Evolutionary conservation across 352 stramenopile species (phyloP).

Genomic region (Globisporangium cylindrosporum): DNA sequence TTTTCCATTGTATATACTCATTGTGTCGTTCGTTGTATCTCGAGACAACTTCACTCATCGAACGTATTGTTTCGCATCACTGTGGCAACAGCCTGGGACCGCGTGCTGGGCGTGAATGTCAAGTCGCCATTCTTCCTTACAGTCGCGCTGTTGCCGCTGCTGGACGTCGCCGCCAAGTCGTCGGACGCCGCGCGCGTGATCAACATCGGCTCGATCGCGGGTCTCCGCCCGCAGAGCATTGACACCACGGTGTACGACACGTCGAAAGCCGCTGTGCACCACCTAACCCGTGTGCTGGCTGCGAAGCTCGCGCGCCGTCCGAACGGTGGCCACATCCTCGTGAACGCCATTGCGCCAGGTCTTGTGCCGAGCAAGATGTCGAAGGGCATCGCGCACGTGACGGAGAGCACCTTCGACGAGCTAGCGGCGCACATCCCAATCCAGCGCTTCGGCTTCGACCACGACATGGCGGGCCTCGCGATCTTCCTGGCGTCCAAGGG

Average conservation of each 20-base stretch:
- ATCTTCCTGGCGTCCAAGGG: constrained; percentile 91
- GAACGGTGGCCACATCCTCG: constrained; percentile 88
- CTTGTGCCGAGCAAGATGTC: constrained; percentile 91
- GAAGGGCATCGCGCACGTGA: constrained; percentile 46
- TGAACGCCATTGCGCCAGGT: constrained; percentile 94
- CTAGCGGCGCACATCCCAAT: neutral
- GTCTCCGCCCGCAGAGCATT: constrained; percentile 70
- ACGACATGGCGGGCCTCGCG: constrained; percentile 92
- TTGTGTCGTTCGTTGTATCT: neutral
- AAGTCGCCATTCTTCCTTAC: constrained; percentile 94
- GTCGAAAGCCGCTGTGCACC: constrained; percentile 93
- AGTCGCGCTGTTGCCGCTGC: constrained; percentile 85
- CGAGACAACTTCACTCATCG: too few relatives aligned
- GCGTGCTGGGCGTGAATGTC: constrained; percentile 93
- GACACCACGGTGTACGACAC: constrained; percentile 91
- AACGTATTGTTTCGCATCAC: neutral
- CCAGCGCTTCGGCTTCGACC: neutral
- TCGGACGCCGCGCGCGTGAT: constrained; percentile 59
- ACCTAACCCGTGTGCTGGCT: constrained; percentile 91
- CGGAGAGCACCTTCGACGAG: neutral
- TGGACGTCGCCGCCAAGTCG: constrained; percentile 65
- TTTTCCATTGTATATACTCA: neutral
- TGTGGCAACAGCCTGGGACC: constrained; percentile 77
- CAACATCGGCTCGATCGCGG: constrained; percentile 70
- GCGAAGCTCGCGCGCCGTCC: constrained; percentile 84